Percentiles rank a stretch among this genome's conserved stretches.
These are phyloP conservation scores for Martiniozyma abietophila DNA, from an alignment of 805 yeast genomes.

Conservation along the genomic window DNA sequence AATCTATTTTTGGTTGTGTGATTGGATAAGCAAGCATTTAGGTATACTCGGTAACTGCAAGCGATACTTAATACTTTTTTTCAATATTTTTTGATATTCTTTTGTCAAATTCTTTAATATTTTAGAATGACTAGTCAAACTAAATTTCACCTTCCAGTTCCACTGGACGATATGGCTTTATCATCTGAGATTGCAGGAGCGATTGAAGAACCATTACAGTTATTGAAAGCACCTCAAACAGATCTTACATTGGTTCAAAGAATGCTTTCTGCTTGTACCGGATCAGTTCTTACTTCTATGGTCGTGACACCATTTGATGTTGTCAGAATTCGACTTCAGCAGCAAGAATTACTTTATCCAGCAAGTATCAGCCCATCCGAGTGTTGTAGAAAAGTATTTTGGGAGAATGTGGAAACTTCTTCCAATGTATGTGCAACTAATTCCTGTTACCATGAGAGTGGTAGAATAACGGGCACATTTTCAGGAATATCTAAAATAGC, in stretches of 20 bases:
- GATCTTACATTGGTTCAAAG: conserved; percentile 46
- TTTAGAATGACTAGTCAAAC: no score
- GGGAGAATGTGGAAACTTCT: conserved; percentile 18
- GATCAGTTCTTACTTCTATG: conserved; percentile 62
- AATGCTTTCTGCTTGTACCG: conserved; percentile 72
- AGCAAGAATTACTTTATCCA: conserved; percentile 54
- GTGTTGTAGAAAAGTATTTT: conserved; percentile 32
- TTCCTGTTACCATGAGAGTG: conserved; percentile 32
- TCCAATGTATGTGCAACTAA: conserved; percentile 24
- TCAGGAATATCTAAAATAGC: conserved; percentile 65
- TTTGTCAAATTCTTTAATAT: no score
- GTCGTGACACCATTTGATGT: conserved; percentile 80
- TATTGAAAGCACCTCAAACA: conserved; percentile 8
- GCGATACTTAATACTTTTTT: no score
- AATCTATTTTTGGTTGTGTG: not conserved
- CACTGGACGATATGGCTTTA: conserved; percentile 30
- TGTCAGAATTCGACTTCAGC: conserved; percentile 66
- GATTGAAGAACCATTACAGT: conserved; percentile 26
- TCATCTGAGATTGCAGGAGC: conserved; percentile 33
- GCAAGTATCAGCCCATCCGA: conserved; percentile 14
- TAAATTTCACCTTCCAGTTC: no score
- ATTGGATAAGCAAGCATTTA: no score
- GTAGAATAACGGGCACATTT: conserved; percentile 53
- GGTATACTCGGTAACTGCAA: no score
- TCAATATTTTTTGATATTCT: no score